Percentiles rank a stretch among this genome's conserved stretches.
Conservation (phyloP, 2,329 filamentous ascomycete species). For the Curvularia sp. region DNA sequence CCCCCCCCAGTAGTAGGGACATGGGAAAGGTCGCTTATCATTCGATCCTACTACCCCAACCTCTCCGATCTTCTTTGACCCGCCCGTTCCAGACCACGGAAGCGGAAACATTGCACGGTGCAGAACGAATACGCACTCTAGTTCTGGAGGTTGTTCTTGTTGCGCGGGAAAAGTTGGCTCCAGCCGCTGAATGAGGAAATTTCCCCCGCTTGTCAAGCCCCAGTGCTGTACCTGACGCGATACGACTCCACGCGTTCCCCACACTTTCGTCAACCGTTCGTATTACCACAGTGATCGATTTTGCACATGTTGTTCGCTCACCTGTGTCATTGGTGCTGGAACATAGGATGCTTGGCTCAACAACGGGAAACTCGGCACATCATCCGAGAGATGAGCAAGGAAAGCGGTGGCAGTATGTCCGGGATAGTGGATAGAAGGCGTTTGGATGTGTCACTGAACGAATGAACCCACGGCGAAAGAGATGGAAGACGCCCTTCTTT, state of each 20-base stretch:
- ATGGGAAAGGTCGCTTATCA: neutral
- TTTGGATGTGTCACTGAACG: neutral
- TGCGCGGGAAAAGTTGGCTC: conserved; percentile 9
- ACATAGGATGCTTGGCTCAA: neutral
- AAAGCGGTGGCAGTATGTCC: neutral
- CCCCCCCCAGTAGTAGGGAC: neutral
- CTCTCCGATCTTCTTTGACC: neutral
- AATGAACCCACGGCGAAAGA: conserved; percentile 1
- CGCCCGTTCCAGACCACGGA: neutral
- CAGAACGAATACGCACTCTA: neutral
- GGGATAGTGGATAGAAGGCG: neutral
- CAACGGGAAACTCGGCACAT: conserved; percentile 3
- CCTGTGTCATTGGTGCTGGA: conserved; percentile 1
- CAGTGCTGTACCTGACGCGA: conserved; percentile 3
- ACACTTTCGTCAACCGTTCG: conserved; percentile 23
- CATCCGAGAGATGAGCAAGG: neutral
- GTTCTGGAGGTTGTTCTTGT: neutral
- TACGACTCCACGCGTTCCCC: conserved; percentile 23
- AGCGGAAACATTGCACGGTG: neutral
- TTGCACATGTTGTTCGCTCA: neutral
- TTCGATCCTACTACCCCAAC: neutral
- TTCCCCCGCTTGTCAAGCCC: conserved; percentile 29
- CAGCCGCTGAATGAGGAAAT: conserved; percentile 23
- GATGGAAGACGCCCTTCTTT: conserved; percentile 6
- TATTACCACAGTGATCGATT: conserved; percentile 21